These are phyloP conservation scores for Mucor piriformis DNA, from an alignment of 371 early-diverging fungal species.

Conservation along the genomic window DNA sequence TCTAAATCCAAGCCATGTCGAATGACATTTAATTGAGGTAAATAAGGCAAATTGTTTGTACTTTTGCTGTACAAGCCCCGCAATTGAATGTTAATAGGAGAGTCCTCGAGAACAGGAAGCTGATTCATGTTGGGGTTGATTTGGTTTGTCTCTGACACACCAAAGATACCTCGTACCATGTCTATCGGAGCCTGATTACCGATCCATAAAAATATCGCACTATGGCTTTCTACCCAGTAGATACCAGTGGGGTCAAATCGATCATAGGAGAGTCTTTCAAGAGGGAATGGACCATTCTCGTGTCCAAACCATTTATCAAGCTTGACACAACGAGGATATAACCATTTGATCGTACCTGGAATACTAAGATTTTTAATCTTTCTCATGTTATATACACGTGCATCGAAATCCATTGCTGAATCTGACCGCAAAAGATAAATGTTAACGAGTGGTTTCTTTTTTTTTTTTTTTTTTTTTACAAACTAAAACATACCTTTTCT, in stretches of 20 bases:
- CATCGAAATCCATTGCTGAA: conserved; percentile 66
- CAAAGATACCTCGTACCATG: conserved; percentile 25
- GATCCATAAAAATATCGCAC: conserved; percentile 38
- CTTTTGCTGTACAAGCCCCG: conserved; percentile 5
- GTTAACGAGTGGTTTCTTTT: not conserved
- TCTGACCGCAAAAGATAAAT: conserved; percentile 34
- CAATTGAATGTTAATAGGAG: conserved; percentile 1
- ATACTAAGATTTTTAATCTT: conserved; percentile 74
- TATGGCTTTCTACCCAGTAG: conserved; percentile 57
- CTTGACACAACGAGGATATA: conserved; percentile 85
- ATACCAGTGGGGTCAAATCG: conserved; percentile 73
- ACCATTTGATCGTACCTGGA: conserved; percentile 65
- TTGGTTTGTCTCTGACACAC: conserved; percentile 21
- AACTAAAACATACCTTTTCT: conserved; percentile 55
- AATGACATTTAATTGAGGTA: conserved; percentile 51
- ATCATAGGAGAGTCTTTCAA: conserved; percentile 77
- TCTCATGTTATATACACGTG: conserved; percentile 79
- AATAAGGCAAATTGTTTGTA: conserved; percentile 21
- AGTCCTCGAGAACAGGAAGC: conserved; percentile 5
- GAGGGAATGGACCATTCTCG: conserved; percentile 10
- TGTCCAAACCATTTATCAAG: conserved; percentile 23
- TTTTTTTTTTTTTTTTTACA: not conserved
- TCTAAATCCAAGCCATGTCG: conserved; percentile 73
- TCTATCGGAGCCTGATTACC: conserved; percentile 27
- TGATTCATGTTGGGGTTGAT: conserved; percentile 21